Evolutionary conservation across 1,284 basidiomycete species (phyloP).

Genomic region (Rugosomyces carneus): DNA sequence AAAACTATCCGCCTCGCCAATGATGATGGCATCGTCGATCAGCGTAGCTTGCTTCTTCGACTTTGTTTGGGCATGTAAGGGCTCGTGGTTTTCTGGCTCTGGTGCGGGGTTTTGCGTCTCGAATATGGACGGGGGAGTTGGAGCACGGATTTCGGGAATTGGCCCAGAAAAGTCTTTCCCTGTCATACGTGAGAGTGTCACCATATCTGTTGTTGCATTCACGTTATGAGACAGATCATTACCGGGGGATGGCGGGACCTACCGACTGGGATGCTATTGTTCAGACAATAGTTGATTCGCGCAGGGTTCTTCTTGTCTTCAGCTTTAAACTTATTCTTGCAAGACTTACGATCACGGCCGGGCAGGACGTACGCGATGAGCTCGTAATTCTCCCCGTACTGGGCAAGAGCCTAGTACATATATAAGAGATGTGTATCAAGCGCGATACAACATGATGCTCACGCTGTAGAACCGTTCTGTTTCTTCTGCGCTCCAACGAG

Average conservation of each 20-base stretch:
- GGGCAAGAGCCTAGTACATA: conserved; percentile 61
- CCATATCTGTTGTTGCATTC: conserved; percentile 53
- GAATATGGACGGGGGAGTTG: conserved; percentile 29
- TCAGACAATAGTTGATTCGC: conserved; percentile 61
- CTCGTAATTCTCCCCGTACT: conserved; percentile 91
- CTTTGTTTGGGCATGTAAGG: no score
- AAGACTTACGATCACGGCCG: conserved; percentile 80
- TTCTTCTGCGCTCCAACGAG: conserved; percentile 80
- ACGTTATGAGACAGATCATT: not conserved
- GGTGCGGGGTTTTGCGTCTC: conserved; percentile 13
- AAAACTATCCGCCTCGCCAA: no score
- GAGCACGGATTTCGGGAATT: conserved; percentile 60
- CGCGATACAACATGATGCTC: conserved; percentile 23
- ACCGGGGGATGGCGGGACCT: conserved; percentile 19
- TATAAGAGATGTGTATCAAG: conserved; percentile 7
- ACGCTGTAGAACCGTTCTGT: conserved; percentile 84
- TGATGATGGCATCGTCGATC: no score
- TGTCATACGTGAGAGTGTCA: conserved; percentile 65
- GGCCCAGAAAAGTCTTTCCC: conserved; percentile 79
- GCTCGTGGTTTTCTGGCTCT: conserved; percentile 5
- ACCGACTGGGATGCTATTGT: conserved; percentile 68
- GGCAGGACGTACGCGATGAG: conserved; percentile 83
- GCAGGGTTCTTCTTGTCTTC: conserved; percentile 77
- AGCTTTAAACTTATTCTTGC: conserved; percentile 86
- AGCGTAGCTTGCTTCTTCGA: no score